These are phyloP conservation scores for Capsicum chinense DNA, from an alignment of 257 asterid genomes.

Conservation along the genomic window DNA sequence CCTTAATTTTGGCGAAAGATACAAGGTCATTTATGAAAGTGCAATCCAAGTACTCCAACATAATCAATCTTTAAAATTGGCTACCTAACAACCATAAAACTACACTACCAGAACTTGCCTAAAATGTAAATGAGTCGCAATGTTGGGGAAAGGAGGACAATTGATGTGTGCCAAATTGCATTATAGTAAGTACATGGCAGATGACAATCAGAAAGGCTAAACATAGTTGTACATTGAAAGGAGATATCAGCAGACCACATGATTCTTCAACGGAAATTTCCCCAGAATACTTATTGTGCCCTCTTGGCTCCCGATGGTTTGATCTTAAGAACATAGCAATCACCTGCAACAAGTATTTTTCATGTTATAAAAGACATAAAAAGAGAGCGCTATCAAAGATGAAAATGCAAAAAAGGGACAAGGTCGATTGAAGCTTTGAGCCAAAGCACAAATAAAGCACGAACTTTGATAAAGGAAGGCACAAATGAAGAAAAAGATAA, in stretches of 20 bases:
- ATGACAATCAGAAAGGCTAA: constrained; percentile 27
- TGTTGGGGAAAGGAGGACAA: background rate
- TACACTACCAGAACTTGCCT: constrained; percentile 23
- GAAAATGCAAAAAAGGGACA: background rate
- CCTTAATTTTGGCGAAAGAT: background rate
- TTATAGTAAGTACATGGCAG: constrained; percentile 18
- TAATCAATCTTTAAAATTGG: background rate
- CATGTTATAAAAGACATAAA: constrained; percentile 32
- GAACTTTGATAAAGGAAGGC: background rate
- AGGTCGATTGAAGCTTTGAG: background rate
- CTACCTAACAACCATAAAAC: background rate
- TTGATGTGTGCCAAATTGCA: background rate
- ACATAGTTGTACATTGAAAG: constrained; percentile 32
- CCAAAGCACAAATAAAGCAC: background rate
- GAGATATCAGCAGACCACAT: constrained; percentile 56
- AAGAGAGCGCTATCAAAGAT: constrained; percentile 22
- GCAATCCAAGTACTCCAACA: constrained; percentile 19
- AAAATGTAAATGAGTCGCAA: background rate
- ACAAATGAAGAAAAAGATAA: background rate
- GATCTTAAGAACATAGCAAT: constrained; percentile 79
- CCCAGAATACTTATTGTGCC: constrained; percentile 47
- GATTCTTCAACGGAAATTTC: constrained; percentile 53
- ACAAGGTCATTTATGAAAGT: constrained; percentile 18
- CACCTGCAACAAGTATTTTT: constrained; percentile 61
- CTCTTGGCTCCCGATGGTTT: constrained; percentile 50